Evolutionary conservation across 2,329 filamentous ascomycete species (phyloP), one percentile per base, ranked within the genome.

Genomic region (Hypoxylon sp.): DNA sequence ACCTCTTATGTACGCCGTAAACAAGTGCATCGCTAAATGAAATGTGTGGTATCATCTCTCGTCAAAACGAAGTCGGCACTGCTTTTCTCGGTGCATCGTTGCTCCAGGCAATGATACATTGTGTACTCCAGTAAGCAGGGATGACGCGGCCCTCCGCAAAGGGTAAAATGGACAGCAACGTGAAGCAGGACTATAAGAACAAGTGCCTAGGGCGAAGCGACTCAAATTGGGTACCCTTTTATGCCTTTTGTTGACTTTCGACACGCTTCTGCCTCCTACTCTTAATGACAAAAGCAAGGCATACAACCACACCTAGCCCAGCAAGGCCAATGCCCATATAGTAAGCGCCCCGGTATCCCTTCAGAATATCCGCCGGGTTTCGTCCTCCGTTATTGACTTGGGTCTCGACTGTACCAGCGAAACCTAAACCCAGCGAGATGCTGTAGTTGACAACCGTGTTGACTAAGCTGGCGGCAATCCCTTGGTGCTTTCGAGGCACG

Each of bases 361-460:
- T 62, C 3, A 77, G 56, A 20, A 66, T 50, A 58, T 77, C 74
- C 0, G n/a, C 61, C 14, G 61, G 66, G 5, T 17, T 72, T 2
- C 6, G 3, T 5, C 69, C 71, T 7, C 73, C 73, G 11, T 74
- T 71, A 35, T 66, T 72, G n/a, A 76, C 69, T 20, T 77, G 68
- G 27, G 68, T 64, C 40, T 77, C 74, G 25, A 77, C 71, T 0
- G 84, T 87, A 0, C 85, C 86, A 0, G 86, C 86, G 51, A 89
- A 81, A 0, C 86, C 87, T 1, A 89, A 77, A 0, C 84, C 85
- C 11, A 88, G 77, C 1, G 83, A 85, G 44, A 89, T 88, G 62
- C 81, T 83, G 72, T 89, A 89, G 73, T 89, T 89, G 54, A 89
- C 83, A 22, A 88, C 78, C 0, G 86, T 89, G 56, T 83, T 86